Evolutionary conservation across 164 flowering plant species (phyloP).

Genomic region (Sedum album): DNA sequence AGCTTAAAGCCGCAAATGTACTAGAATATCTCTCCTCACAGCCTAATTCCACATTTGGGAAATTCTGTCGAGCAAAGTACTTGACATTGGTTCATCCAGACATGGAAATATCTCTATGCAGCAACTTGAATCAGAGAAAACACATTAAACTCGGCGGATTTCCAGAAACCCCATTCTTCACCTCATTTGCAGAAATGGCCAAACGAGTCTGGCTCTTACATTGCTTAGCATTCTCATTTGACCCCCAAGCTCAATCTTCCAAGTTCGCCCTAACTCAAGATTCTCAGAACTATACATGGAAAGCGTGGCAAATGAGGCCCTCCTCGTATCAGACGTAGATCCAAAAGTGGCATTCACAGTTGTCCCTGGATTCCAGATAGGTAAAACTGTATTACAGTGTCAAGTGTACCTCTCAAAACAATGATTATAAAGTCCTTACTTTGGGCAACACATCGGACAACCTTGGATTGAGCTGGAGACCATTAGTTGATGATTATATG

Average conservation of each 20-base stretch:
- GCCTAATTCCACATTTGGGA: slow-evolving; percentile 45
- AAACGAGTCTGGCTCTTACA: slow-evolving; percentile 67
- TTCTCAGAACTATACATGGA: slow-evolving; percentile 82
- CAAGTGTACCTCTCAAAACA: slow-evolving; percentile 48
- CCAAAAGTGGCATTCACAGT: slow-evolving; percentile 54
- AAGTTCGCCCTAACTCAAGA: slow-evolving; percentile 27
- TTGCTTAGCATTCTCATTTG: slow-evolving; percentile 52
- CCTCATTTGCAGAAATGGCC: slow-evolving; percentile 56
- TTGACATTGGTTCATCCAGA: slow-evolving; percentile 44
- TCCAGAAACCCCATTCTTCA: slow-evolving; percentile 45
- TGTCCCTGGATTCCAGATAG: slow-evolving; percentile 64
- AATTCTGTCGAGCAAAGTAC: slow-evolving; percentile 47
- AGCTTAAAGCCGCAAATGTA: slow-evolving; percentile 31
- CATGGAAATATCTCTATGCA: slow-evolving; percentile 58
- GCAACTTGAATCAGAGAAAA: slow-evolving; percentile 38
- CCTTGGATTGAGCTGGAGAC: neutral
- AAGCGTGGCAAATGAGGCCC: slow-evolving; percentile 37
- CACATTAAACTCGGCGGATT: slow-evolving; percentile 31
- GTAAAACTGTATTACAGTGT: slow-evolving; percentile 45
- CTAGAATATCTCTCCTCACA: slow-evolving; percentile 31
- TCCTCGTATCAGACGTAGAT: slow-evolving; percentile 14
- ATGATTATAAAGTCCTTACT: neutral
- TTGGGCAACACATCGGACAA: too few relatives aligned
- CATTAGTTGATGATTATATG: neutral
- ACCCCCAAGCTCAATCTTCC: slow-evolving; percentile 53